These are phyloP conservation scores for Colletotrichum sansevieriae DNA, from an alignment of 2,329 filamentous ascomycete species.

Conservation along the genomic window DNA sequence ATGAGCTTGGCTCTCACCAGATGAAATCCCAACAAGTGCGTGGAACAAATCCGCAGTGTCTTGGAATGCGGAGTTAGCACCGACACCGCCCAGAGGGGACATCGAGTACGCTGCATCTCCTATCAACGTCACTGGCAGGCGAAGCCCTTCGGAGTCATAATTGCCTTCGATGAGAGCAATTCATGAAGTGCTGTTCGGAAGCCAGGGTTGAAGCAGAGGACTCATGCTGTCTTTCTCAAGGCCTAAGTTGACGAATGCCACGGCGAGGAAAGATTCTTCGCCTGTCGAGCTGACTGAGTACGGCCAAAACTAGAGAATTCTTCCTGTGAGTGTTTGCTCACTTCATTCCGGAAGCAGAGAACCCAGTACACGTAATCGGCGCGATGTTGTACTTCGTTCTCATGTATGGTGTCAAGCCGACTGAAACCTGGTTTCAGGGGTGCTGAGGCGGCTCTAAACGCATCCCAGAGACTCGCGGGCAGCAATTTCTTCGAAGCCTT, in stretches of 20 bases:
- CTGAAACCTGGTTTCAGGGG: not conserved
- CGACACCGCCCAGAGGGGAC: conserved; percentile 32
- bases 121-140: conserved; percentile 27
- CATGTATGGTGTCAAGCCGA: not conserved
- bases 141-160: not conserved
- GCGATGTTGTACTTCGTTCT: conserved; percentile 33
- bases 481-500: conserved; percentile 23
- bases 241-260: conserved; percentile 22
- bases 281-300: not conserved
- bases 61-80: conserved; percentile 34
- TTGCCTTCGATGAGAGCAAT: not conserved
- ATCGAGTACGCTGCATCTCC: conserved; percentile 41
- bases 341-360: conserved; percentile 41
- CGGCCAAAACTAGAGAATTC: not conserved
- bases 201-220: conserved; percentile 4
- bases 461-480: conserved; percentile 1
- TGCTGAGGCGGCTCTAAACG: conserved; percentile 23
- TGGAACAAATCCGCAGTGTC: conserved; percentile 28
- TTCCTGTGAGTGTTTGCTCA: not conserved
- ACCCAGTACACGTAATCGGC: conserved; percentile 54
- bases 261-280: not conserved
- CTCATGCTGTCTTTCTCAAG: conserved; percentile 6
- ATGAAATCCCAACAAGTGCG: not conserved
- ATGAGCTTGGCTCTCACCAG: not conserved
- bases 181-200: not conserved